A percentile compares a stretch with the other conserved stretches of the same genome.
phyloP scores from a whole-genome alignment of 495 filamentous ascomycete genomes.

The Cryomyces minteri region DNA sequence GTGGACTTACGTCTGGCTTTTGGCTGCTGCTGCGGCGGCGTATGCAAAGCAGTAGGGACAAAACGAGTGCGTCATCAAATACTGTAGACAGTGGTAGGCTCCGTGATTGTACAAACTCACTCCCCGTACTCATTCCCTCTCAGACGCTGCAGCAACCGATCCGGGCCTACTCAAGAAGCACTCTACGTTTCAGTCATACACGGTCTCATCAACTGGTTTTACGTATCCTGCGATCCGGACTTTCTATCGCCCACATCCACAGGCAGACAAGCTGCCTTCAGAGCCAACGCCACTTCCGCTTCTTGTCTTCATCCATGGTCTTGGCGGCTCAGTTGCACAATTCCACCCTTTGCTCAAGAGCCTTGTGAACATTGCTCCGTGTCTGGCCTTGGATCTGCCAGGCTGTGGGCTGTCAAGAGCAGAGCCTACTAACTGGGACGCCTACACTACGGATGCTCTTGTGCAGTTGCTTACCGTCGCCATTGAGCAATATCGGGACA shows the following conservation, averaged over 20 bases:
- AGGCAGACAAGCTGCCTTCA: conserved; percentile 56
- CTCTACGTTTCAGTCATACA: conserved; percentile 52
- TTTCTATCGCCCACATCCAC: conserved; percentile 66
- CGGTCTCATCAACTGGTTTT: conserved; percentile 21
- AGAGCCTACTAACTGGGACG: conserved; percentile 48
- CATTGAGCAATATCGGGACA: conserved; percentile 53
- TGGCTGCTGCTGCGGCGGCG: too few species aligned
- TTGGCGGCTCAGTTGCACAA: conserved; percentile 78
- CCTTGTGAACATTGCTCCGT: conserved; percentile 70
- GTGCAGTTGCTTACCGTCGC: conserved; percentile 52
- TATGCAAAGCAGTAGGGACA: too few species aligned
- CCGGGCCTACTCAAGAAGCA: conserved; percentile 48
- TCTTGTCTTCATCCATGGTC: conserved; percentile 78
- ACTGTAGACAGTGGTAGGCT: too few species aligned
- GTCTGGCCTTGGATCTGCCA: conserved; percentile 76
- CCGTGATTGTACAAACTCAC: too few species aligned
- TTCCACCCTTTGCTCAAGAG: conserved; percentile 70
- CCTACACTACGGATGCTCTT: conserved; percentile 61
- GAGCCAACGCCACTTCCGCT: conserved; percentile 59
- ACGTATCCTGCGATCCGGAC: conserved; percentile 65
- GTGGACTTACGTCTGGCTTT: too few species aligned
- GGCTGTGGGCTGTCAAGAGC: conserved; percentile 72
- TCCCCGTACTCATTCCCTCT: too few species aligned
- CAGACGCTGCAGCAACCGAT: conserved; percentile 24
- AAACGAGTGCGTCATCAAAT: too few species aligned